Evolutionary conservation across 1,284 basidiomycete species (phyloP), one percentile per base, ranked within the genome.

Genomic region (Phellopilus nigrolimitatus): DNA sequence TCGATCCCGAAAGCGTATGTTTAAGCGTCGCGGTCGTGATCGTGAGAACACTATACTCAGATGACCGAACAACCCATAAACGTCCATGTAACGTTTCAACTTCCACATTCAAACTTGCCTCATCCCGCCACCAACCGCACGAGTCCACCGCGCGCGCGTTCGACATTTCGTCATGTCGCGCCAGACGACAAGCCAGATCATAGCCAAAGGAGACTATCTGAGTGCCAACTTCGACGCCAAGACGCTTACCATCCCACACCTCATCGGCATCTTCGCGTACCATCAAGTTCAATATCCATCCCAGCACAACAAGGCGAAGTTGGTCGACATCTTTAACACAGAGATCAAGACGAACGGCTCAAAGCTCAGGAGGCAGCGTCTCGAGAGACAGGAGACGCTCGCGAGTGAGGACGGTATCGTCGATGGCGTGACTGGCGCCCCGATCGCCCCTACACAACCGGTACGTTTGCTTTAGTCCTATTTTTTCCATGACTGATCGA

Each of bases 251-350:
- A 80, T 95, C 30, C 77, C 88, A 12, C 88, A 94, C 62, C 73
- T 95, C 4, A 75, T 91, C 9, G 86, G 85, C 44, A 70, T 97
- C 49, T 76, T 98, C 46, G 80, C 87, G 34, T 86, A 86, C 62
- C 91, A 98, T 69, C 80, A 86, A 56, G 73, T 95, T 61, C 71
- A 74, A 27, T 91, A 87, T 67, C 81, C 88, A 4, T 79, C 84
- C 2, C 81, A 82, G 1, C 86, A 89, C 61, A 91, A 89, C 56
- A 98, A 98, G 68, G 74, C 84, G 4, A 92, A 91, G 60, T 80
- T 98, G 21, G 78, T 97, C 8, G 73, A 81, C 34, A 70, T 85
- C 3, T 98, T 94, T 68, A 81, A 91, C 54, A 74, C 83, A 30
- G 75, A 91, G 66, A 78, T 97, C 59, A 81, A 78, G 60, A 71